A percentile compares a stretch with the other conserved stretches of the same genome.
phyloP scores from a whole-genome alignment of 177 flowering plant species.

The Telopea speciosissima region DNA sequence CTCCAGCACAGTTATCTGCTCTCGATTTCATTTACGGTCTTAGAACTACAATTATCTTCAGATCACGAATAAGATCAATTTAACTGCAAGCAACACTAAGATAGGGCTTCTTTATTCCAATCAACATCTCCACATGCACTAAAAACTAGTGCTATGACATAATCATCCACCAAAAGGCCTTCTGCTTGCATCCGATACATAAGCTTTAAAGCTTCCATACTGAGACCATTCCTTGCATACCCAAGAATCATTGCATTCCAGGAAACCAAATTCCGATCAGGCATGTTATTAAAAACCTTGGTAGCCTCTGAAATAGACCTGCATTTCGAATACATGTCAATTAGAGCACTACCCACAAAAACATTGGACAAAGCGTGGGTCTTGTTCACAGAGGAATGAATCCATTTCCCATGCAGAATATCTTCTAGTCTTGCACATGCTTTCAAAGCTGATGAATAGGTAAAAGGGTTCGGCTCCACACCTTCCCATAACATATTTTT shows the following conservation, averaged over 20 bases:
- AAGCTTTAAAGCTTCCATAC: conserved; percentile 68
- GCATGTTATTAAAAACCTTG: conserved; percentile 67
- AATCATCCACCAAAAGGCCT: conserved; percentile 66
- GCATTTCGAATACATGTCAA: conserved; percentile 78
- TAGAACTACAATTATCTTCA: not conserved
- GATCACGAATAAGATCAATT: conserved; percentile 11
- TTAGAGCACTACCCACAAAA: conserved; percentile 73
- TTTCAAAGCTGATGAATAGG: conserved; percentile 79
- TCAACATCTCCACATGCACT: conserved; percentile 65
- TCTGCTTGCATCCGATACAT: conserved; percentile 77
- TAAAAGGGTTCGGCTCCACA: conserved; percentile 67
- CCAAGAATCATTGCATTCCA: conserved; percentile 80
- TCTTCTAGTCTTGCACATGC: conserved; percentile 68
- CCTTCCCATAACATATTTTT: conserved; percentile 76
- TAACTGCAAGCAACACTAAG: conserved; percentile 16
- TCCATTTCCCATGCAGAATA: conserved; percentile 46
- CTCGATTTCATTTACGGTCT: not conserved
- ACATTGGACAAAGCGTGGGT: conserved; percentile 48
- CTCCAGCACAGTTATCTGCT: not conserved
- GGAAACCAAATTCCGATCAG: conserved; percentile 56
- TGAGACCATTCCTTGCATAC: conserved; percentile 64
- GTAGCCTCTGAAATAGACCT: conserved; percentile 62
- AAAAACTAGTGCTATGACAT: conserved; percentile 46
- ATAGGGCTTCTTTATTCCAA: conserved; percentile 22
- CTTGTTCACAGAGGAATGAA: conserved; percentile 67